These are phyloP conservation scores for Macrolepiota fuliginosa DNA, from an alignment of 768 basidiomycete species.

Conservation along the genomic window DNA sequence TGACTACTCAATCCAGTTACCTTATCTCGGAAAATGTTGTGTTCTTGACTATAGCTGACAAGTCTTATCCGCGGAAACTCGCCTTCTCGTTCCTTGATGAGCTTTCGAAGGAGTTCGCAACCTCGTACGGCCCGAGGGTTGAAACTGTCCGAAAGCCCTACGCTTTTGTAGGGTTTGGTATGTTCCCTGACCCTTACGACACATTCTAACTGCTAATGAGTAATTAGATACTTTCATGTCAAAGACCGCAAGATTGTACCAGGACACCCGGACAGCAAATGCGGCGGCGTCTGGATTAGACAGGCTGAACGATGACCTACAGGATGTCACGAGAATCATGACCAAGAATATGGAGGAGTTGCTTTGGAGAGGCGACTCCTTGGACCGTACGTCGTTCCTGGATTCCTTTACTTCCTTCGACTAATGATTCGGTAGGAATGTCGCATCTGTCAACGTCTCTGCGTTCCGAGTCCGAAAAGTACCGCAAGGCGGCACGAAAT, in stretches of 20 bases:
- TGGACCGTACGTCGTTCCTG: conserved; percentile 69
- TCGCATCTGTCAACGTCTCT: conserved; percentile 93
- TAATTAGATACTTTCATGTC: conserved; percentile 94
- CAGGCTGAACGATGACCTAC: conserved; percentile 91
- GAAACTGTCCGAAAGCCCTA: conserved; percentile 95
- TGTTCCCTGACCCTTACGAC: conserved; percentile 24
- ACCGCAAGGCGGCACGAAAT: conserved; percentile 91
- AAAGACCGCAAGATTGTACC: conserved; percentile 93
- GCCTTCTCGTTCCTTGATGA: conserved; percentile 98
- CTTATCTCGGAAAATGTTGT: conserved; percentile 93
- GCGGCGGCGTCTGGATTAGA: conserved; percentile 74
- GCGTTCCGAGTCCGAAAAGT: conserved; percentile 95
- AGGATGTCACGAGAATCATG: conserved; percentile 99
- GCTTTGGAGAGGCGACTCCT: conserved; percentile 94
- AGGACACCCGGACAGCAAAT: conserved; percentile 84
- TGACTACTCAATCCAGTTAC: conserved; percentile 58
- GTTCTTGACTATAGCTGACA: conserved; percentile 93
- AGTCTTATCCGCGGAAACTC: conserved; percentile 94
- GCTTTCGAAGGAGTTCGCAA: conserved; percentile 92
- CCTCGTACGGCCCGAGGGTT: conserved; percentile 90
- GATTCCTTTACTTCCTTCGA: neutral
- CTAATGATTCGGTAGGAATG: conserved; percentile 64
- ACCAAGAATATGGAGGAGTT: conserved; percentile 99
- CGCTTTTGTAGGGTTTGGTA: conserved; percentile 97
- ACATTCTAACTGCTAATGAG: conserved; percentile 7